Conservation (phyloP, 306 rosid species). For the Rosa chinensis region DNA sequence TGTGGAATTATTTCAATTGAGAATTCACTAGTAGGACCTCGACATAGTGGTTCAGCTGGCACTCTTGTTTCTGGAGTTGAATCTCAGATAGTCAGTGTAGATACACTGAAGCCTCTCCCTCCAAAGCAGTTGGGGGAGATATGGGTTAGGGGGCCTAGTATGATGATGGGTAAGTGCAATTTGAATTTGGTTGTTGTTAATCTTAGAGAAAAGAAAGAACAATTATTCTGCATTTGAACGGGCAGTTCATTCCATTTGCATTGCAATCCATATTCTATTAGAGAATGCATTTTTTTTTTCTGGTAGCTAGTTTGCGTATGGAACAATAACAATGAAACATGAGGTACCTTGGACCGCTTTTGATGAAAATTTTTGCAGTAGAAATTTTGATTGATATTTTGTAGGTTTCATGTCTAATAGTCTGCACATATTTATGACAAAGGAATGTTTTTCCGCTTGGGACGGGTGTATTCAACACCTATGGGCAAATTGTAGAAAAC, state of each 20-base stretch:
- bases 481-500: neutral
- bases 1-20: constrained; percentile 68
- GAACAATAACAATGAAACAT: neutral
- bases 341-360: neutral
- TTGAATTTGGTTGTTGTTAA: neutral
- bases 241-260: neutral
- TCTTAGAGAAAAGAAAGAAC: neutral
- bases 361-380: neutral
- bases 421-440: neutral
- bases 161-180: constrained; percentile 66
- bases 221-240: neutral
- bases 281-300: neutral
- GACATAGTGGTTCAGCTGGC: constrained; percentile 74
- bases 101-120: constrained; percentile 77
- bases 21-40: constrained; percentile 43
- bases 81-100: constrained; percentile 73
- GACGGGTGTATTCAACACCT: neutral
- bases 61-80: constrained; percentile 70
- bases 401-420: neutral
- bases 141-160: constrained; percentile 87
- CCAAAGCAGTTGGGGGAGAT: constrained; percentile 86
- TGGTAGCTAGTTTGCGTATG: neutral
- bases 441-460: neutral
- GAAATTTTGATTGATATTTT: neutral
- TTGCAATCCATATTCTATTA: neutral